These are phyloP conservation scores for Parietaria judaica DNA, from an alignment of 306 rosid genomes.

Conservation along the genomic window DNA sequence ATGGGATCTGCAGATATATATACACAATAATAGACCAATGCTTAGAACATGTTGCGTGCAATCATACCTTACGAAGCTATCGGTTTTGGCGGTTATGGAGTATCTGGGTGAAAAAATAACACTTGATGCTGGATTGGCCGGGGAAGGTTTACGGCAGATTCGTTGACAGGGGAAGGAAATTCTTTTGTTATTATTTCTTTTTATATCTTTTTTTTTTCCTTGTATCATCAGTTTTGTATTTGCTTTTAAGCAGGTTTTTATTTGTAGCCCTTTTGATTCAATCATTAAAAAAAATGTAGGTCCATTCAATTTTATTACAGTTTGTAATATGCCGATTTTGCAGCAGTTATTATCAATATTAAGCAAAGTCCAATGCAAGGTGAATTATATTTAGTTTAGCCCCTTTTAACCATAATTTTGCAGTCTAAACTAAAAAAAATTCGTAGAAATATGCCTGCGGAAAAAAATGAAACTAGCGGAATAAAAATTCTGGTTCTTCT, in stretches of 20 bases:
- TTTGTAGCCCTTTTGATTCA: slow-evolving; percentile 18
- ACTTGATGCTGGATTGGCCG: slow-evolving; percentile 20
- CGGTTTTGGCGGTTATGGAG: slow-evolving; percentile 23
- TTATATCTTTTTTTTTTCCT: slow-evolving; percentile 3
- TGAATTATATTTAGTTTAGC: too few relatives aligned
- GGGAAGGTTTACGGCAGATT: slow-evolving; percentile 23
- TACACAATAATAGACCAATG: slow-evolving; percentile 35
- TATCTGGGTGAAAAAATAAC: slow-evolving; percentile 26
- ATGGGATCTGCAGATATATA: slow-evolving; percentile 27
- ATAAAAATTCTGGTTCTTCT: too few relatives aligned
- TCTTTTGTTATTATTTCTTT: slow-evolving; percentile 19
- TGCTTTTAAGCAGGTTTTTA: not conserved
- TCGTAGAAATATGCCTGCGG: too few relatives aligned
- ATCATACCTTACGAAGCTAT: slow-evolving; percentile 25
- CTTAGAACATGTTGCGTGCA: slow-evolving; percentile 24
- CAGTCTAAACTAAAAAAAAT: too few relatives aligned
- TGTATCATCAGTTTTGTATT: not conserved
- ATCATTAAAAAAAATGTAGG: slow-evolving; percentile 36
- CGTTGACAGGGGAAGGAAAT: slow-evolving; percentile 25
- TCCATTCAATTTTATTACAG: slow-evolving; percentile 29
- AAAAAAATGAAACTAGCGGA: too few relatives aligned
- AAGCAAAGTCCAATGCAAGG: too few relatives aligned
- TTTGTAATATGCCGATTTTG: slow-evolving; percentile 14
- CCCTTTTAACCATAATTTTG: too few relatives aligned
- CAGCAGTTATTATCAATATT: too few relatives aligned